Percentiles rank a stretch among this genome's conserved stretches.
Evolutionary conservation across 2,329 filamentous ascomycete genomes (phyloP).

Genomic region (Ceratocystis smalleyi): DNA sequence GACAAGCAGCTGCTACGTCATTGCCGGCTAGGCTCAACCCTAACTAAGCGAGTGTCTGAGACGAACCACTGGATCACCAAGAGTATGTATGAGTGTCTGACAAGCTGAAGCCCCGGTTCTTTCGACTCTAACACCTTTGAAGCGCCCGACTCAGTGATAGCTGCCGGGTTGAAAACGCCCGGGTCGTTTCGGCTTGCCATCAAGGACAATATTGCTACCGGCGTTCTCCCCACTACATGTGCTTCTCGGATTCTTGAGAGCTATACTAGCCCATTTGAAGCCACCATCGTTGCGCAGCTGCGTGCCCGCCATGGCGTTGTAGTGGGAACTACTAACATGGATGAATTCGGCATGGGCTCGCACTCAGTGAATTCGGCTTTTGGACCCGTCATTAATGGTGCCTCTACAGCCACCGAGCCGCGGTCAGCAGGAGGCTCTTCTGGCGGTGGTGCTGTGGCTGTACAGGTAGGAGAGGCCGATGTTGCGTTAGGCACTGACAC

Average conservation of each 20-base stretch:
- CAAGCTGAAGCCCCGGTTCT: background rate
- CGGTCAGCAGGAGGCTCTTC: constrained; percentile 77
- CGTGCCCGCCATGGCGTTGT: constrained; percentile 45
- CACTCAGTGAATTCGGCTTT: constrained; percentile 58
- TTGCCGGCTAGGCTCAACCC: background rate
- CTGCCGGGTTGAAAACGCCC: background rate
- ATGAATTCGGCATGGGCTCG: constrained; percentile 93
- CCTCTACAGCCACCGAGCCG: constrained; percentile 24
- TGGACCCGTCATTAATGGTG: constrained; percentile 45
- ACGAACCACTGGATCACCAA: constrained; percentile 12
- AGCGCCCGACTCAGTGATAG: background rate
- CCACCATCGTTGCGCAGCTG: constrained; percentile 61
- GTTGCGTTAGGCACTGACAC: constrained; percentile 82
- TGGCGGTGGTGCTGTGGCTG: constrained; percentile 79
- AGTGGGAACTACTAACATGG: constrained; percentile 76
- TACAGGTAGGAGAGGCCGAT: constrained; percentile 43
- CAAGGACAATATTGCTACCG: constrained; percentile 64
- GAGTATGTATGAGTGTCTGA: background rate
- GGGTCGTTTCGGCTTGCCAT: constrained; percentile 40
- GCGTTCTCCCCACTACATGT: constrained; percentile 59
- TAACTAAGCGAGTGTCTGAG: background rate
- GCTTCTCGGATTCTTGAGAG: constrained; percentile 58
- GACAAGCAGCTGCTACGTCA: background rate
- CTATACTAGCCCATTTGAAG: constrained; percentile 64
- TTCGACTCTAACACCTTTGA: background rate